phyloP scores from a whole-genome alignment of 2,329 filamentous ascomycete species.

The Cladorrhinum sp. region DNA sequence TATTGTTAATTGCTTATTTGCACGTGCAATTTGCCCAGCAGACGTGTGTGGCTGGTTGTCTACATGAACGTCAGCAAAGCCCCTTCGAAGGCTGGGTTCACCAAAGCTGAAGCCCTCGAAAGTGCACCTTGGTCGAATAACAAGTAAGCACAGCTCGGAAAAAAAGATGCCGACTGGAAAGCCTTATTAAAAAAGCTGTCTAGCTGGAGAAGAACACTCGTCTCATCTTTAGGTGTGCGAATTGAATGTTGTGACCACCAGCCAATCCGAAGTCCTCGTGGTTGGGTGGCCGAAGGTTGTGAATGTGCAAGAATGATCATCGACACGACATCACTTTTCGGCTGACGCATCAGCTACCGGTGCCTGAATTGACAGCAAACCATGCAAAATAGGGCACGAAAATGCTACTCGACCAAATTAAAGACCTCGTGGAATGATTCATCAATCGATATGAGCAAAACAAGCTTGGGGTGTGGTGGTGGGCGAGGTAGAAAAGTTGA shows the following conservation, averaged over 20 bases:
- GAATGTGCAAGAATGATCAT: conserved; percentile 3
- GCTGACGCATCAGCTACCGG: neutral
- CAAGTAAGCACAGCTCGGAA: neutral
- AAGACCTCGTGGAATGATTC: conserved; percentile 5
- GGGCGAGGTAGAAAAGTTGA: conserved; percentile 1
- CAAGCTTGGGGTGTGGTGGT: conserved; percentile 1
- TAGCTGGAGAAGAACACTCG: neutral
- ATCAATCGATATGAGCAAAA: neutral
- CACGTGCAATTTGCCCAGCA: no score
- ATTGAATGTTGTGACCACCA: neutral
- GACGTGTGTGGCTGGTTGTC: no score
- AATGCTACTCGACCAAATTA: neutral
- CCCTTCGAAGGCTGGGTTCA: neutral
- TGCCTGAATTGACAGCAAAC: conserved; percentile 7
- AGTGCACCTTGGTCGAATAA: neutral
- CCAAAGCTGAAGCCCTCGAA: neutral
- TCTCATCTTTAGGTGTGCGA: neutral
- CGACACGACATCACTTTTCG: conserved; percentile 8
- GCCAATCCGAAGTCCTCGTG: conserved; percentile 2
- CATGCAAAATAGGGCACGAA: conserved; percentile 3
- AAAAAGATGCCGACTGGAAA: neutral
- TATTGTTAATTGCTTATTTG: no score
- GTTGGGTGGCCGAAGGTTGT: neutral
- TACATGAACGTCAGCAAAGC: no score
- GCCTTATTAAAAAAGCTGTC: neutral